Conservation (phyloP, 2,329 filamentous ascomycete genomes). For the Fusarium subglutinans region DNA sequence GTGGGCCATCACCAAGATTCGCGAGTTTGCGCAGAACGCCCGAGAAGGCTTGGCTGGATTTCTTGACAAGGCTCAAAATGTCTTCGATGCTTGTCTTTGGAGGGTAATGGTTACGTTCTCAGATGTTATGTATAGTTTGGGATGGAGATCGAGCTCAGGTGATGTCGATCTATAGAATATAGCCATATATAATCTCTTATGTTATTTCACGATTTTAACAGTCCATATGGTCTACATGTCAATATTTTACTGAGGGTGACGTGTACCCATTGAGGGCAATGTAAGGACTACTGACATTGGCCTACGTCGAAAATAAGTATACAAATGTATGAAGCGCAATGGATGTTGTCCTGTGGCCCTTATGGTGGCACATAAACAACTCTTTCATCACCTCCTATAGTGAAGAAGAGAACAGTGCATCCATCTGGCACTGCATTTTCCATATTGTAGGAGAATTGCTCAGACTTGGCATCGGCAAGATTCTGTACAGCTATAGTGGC, state of each 20-base stretch:
- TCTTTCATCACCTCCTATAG: neutral
- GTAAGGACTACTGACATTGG: no score
- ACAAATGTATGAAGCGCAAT: neutral
- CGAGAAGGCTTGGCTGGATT: neutral
- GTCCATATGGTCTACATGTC: neutral
- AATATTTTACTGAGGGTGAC: neutral
- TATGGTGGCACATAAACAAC: neutral
- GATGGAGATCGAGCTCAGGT: neutral
- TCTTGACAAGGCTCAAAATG: neutral
- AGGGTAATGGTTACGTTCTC: neutral
- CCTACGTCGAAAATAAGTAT: neutral
- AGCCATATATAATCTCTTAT: neutral
- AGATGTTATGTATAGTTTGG: neutral
- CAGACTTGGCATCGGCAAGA: neutral
- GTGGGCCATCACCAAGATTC: neutral
- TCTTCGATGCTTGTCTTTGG: constrained; percentile 11
- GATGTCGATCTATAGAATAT: neutral
- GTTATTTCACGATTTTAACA: neutral
- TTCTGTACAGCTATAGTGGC: neutral
- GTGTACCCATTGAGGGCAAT: fast-evolving
- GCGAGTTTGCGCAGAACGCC: neutral
- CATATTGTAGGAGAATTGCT: neutral
- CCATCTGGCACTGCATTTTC: neutral
- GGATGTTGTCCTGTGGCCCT: fast-evolving
- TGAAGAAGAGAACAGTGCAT: neutral